These are phyloP conservation scores for Barnettozyma sp. DNA, from an alignment of 805 yeast genomes.

Conservation along the genomic window DNA sequence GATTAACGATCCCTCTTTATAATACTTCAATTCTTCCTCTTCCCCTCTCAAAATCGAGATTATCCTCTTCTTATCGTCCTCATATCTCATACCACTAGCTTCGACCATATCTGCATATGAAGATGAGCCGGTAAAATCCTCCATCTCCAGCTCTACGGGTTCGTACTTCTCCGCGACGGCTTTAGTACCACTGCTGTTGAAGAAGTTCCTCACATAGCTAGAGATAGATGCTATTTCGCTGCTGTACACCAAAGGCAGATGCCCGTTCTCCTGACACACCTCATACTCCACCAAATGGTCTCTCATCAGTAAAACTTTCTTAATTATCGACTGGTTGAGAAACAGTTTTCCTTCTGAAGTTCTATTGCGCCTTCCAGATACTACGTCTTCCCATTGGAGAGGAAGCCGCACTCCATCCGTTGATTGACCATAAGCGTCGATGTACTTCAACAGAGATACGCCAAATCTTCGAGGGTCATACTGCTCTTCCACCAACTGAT, in stretches of 20 bases:
- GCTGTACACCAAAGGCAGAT: no score
- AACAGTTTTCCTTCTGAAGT: constrained; percentile 16
- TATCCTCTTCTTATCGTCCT: constrained; percentile 2
- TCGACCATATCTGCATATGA: background rate
- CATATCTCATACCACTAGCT: background rate
- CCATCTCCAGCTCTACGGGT: constrained; percentile 6
- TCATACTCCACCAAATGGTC: constrained; percentile 7
- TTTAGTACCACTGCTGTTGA: constrained; percentile 2
- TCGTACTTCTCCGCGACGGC: constrained; percentile 1
- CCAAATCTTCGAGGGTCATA: constrained; percentile 14
- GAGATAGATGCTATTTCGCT: constrained; percentile 8
- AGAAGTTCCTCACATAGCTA: background rate
- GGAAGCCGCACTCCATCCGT: no score
- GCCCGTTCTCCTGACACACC: no score
- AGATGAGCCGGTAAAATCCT: constrained; percentile 14
- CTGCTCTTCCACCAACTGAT: background rate
- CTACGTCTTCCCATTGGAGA: no score
- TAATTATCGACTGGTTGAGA: constrained; percentile 9
- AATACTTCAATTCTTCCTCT: constrained; percentile 17
- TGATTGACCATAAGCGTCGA: background rate
- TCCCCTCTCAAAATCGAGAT: constrained; percentile 2
- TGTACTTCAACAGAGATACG: constrained; percentile 4
- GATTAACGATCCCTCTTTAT: constrained; percentile 21
- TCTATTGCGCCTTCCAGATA: no score
- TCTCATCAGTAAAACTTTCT: constrained; percentile 16